Evolutionary conservation across 2,329 filamentous ascomycete genomes (phyloP), one percentile per base, ranked within the genome.

Genomic region (Teratosphaeriaceae sp.): DNA sequence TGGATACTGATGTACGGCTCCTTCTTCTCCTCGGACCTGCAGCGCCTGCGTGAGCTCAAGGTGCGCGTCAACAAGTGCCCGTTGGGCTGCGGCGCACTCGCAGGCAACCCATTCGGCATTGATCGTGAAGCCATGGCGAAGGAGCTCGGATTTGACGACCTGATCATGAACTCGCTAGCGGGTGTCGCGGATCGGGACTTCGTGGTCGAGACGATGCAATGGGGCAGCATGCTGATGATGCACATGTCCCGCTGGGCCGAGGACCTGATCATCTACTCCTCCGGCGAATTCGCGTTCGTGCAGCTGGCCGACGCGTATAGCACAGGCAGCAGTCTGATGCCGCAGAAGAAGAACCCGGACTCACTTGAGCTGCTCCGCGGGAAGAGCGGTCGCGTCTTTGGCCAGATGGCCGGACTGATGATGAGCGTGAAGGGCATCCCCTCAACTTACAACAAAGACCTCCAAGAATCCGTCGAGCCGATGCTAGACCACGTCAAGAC

Each of bases 381-480:
- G 40, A 89, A 89, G 70, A 73, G 75, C 22, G 86, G 85, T 1
- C 75, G 84, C 45, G 77, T 80, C 3, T 90, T 94, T 58, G 88
- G 87, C 20, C 82, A 88, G 51, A 85, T 90, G 79, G 78, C 84
- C 4, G 86, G 85, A 27, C 68, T 92, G 51, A 87, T 87, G 76
- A 82, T 81, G 69, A 85, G 80, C 27, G 73, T 82, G 64, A 83
- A 84, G 65, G 84, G 84, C 43, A 76, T 92, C 21, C 85, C 86
- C 2, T 84, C 78, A 33, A 88, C 84, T 2, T 94, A 94, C 72
- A 90, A 94, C 72, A 94, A 94, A 68, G 87, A 94, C 64, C 67
- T 94, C n/a, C 87, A 95, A 66, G 88, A 94, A 68, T 83, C 79
- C 45, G 82, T 86, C 48, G 84, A 94, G 72, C 83, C 84, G n/a